Evolutionary conservation across 352 stramenopile genomes (phyloP).

Genomic region (Globisporangium megalacanthum): DNA sequence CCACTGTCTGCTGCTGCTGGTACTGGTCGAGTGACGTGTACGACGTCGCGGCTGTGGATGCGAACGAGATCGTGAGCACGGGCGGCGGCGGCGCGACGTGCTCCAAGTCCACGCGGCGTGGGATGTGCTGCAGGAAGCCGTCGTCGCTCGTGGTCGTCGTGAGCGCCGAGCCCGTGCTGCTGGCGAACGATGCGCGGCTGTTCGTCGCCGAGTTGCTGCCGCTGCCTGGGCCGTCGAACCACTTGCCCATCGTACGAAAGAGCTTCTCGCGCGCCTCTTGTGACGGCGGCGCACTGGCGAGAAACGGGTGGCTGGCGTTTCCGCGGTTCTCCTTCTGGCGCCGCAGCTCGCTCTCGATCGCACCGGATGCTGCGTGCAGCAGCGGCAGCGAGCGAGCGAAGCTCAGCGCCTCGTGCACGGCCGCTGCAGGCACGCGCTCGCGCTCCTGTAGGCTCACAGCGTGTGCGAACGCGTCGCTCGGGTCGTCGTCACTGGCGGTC

Average conservation of each 20-base stretch:
- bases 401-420: slow-evolving; percentile 12
- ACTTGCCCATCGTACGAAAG: slow-evolving; percentile 55
- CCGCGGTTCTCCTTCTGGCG: slow-evolving; percentile 5
- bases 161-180: slow-evolving; percentile 9
- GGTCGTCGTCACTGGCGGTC: not conserved
- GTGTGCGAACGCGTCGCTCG: too few relatives aligned
- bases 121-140: slow-evolving; percentile 11
- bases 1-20: too few relatives aligned
- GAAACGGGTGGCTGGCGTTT: not conserved
- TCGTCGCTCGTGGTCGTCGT: too few relatives aligned
- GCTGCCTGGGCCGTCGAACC: slow-evolving; percentile 18
- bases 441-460: too few relatives aligned
- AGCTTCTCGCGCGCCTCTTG: slow-evolving; percentile 31
- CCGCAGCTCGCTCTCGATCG: slow-evolving; percentile 6
- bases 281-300: not conserved
- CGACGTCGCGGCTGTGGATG: slow-evolving; percentile 3
- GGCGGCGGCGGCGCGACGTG: slow-evolving; percentile 5
- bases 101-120: slow-evolving; percentile 3
- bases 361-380: slow-evolving; percentile 24
- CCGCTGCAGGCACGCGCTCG: not conserved
- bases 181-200: slow-evolving; percentile 9
- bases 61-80: slow-evolving; percentile 2
- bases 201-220: slow-evolving; percentile 1
- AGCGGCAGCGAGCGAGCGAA: slow-evolving; percentile 36
- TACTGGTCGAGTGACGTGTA: not conserved